A percentile compares a stretch with the other conserved stretches of the same genome.
phyloP scores from a whole-genome alignment of 176 grass and related monocot species.

The Leersia perrieri region DNA sequence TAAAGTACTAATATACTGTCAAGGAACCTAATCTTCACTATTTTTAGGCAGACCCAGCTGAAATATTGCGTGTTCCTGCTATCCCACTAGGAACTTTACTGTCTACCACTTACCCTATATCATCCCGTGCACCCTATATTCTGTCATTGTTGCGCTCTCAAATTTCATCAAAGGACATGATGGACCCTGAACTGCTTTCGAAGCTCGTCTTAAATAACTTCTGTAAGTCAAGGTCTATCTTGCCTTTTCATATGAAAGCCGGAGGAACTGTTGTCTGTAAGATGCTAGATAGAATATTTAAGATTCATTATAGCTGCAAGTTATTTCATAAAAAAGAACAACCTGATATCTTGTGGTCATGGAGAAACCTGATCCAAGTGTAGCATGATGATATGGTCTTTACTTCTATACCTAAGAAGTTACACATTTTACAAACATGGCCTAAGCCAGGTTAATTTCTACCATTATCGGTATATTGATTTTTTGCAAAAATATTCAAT shows the following conservation, averaged over 20 bases:
- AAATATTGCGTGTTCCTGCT: conserved; percentile 78
- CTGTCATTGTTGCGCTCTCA: conserved; percentile 78
- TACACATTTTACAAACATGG: background rate
- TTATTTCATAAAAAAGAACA: background rate
- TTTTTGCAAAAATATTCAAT: background rate
- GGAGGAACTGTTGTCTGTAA: background rate
- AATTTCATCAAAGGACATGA: conserved; percentile 92
- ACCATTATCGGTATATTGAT: background rate
- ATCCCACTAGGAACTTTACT: conserved; percentile 73
- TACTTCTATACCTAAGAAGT: conserved; percentile 18
- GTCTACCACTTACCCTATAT: conserved; percentile 76
- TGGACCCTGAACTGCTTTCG: conserved; percentile 88
- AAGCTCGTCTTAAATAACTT: conserved; percentile 90
- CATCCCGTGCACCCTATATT: conserved; percentile 68
- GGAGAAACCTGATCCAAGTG: background rate
- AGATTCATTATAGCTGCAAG: background rate
- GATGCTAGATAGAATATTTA: conserved; percentile 11
- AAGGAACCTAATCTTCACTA: conserved; percentile 27
- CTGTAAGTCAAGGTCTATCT: conserved; percentile 59
- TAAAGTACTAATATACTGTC: conserved; percentile 9
- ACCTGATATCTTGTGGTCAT: background rate
- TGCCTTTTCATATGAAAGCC: conserved; percentile 14
- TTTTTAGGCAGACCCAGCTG: conserved; percentile 82
- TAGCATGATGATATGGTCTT: background rate
- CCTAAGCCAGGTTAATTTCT: background rate